A percentile compares a stretch with the other conserved stretches of the same genome.
These are phyloP conservation scores for Fusarium subtropicale DNA, from an alignment of 2,329 filamentous ascomycete species.

Conservation along the genomic window DNA sequence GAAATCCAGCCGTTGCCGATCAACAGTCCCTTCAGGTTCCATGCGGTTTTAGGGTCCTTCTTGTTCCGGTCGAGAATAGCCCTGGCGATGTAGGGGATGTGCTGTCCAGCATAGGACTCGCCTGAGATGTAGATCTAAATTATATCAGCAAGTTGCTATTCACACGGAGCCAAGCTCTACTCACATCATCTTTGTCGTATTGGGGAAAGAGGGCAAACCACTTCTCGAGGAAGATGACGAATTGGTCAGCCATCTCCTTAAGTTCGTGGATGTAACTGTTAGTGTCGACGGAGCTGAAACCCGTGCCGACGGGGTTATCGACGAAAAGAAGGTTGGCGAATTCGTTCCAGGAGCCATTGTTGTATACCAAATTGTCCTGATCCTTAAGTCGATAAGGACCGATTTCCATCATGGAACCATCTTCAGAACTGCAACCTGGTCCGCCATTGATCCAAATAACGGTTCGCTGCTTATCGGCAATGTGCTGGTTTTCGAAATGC, in stretches of 20 bases:
- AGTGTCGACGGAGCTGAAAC: conserved; percentile 94
- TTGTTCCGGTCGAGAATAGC: conserved; percentile 91
- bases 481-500: conserved; percentile 96
- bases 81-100: conserved; percentile 96
- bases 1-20: conserved; percentile 99
- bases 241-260: conserved; percentile 88
- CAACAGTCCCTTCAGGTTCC: conserved; percentile 85
- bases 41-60: conserved; percentile 60
- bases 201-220: conserved; percentile 93
- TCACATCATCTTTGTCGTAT: conserved; percentile 89
- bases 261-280: conserved; percentile 88
- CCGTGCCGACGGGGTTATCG: conserved; percentile 95
- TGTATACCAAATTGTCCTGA: conserved; percentile 76
- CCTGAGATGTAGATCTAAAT: conserved; percentile 89
- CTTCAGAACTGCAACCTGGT: conserved; percentile 96
- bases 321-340: conserved; percentile 98
- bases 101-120: conserved; percentile 95
- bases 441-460: conserved; percentile 98
- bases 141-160: conserved; percentile 34
- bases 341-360: conserved; percentile 98
- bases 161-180: conserved; percentile 51
- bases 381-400: conserved; percentile 90
- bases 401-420: conserved; percentile 95
- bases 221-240: conserved; percentile 88
- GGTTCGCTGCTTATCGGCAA: conserved; percentile 89